Conservation (phyloP, 495 filamentous ascomycete genomes). For the Neurospora cerealis region DNA sequence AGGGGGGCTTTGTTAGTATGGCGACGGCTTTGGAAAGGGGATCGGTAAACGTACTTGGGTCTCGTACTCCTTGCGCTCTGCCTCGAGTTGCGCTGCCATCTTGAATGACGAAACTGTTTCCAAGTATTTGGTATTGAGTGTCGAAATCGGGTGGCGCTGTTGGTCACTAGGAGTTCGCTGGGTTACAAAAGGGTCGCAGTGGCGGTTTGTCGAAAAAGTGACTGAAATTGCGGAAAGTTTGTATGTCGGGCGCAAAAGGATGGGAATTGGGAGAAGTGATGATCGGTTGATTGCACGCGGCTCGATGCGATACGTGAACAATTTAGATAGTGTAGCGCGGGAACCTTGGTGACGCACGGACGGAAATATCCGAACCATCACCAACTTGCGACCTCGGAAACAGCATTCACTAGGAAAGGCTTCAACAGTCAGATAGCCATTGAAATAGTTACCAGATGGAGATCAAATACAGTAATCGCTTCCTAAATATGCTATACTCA, state of each 20-base stretch:
- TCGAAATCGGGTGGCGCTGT: background rate
- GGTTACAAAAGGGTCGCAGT: background rate
- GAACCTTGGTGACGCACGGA: background rate
- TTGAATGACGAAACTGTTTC: background rate
- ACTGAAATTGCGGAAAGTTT: background rate
- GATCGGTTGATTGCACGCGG: background rate
- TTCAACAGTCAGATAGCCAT: background rate
- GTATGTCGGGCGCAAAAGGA: background rate
- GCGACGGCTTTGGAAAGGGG: background rate
- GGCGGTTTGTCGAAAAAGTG: background rate
- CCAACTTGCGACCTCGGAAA: background rate
- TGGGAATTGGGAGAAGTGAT: background rate
- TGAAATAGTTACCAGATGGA: background rate
- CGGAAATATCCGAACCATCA: background rate
- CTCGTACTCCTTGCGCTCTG: constrained; percentile 73
- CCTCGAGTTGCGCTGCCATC: constrained; percentile 47
- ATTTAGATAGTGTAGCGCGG: background rate
- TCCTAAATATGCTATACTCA: background rate
- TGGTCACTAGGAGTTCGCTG: background rate
- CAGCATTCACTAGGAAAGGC: background rate
- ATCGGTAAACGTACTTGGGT: constrained; percentile 49
- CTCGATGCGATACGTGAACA: background rate
- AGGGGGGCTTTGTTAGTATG: constrained; percentile 3
- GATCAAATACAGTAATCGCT: background rate
- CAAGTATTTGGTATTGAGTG: background rate